Base-by-base conservation (phyloP, 2,329 filamentous ascomycete genomes). In the Clonostachys solani region DNA sequence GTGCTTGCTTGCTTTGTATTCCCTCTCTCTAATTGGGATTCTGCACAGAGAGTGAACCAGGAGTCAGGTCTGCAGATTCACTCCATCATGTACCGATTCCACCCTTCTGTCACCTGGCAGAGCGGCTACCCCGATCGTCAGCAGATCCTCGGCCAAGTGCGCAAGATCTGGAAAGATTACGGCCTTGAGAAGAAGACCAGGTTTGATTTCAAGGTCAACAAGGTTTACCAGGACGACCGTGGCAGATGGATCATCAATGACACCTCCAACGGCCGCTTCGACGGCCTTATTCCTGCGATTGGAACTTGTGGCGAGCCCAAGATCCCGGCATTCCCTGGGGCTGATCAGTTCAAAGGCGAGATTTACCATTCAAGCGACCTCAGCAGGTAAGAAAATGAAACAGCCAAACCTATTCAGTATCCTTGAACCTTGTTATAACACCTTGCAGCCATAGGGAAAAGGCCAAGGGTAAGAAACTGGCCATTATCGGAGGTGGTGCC, bases 71-170 rank as follows among this genome's bases (percentile, higher is more conserved):
- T 95, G 1, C 89, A 94, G 59, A 92, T 95, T 18, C 88, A 95
- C 62, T 89, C 84, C 17, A 64, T 92, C 49, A 94, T 94, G 89
- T 95, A 92, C 64, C 81, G 89, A 18, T 95, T 95, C 62, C 87
- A 92, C 54, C 90, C 90, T 0, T 87, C 86, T 0, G 81, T 95
- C 2, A 74, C 79, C 50, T 95, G 87, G 83, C 72, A 79, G 34
- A 71, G 75, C 33, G 87, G 87, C n/a, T 95, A 95, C 58, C 90
- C 90, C 1, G 77, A 84, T 50, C 83, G 87, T 44, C 71, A 85
- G 52, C 82, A 92, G 63, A 94, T 95, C 50, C 73, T 92, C 40
- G 74, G 76, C 19, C 84, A 92, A 60, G 83, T 94, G 12, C 75
- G 75, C 16, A 67, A 83, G 50, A 69, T 95, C 0, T 95, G 89